phyloP scores from a whole-genome alignment of 441 rosid species.

The Dalechampia spathulata region DNA sequence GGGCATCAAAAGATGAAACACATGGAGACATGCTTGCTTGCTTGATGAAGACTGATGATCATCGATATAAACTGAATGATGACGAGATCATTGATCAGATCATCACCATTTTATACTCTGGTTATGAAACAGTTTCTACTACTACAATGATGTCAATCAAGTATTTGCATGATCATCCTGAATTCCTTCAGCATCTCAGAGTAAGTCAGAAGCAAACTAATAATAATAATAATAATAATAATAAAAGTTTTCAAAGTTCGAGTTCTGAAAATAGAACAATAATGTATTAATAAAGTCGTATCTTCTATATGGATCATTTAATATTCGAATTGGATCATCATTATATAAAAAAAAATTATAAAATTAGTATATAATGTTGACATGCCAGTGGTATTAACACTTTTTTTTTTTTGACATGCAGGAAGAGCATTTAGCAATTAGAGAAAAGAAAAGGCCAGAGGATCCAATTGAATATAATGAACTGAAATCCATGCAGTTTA shows the following conservation, averaged over 20 bases:
- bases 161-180: conserved; percentile 79
- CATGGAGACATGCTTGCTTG: conserved; percentile 66
- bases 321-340: too few relatives aligned
- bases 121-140: conserved; percentile 88
- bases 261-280: too few relatives aligned
- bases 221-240: too few relatives aligned
- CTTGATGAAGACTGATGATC: conserved; percentile 56
- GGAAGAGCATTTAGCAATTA: conserved; percentile 64
- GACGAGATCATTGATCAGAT: conserved; percentile 83
- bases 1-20: conserved; percentile 33
- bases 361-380: too few relatives aligned
- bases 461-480: conserved; percentile 61
- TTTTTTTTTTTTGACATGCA: conserved; percentile 13
- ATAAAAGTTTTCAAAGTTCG: too few relatives aligned
- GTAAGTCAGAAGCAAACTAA: too few relatives aligned
- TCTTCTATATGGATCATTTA: too few relatives aligned
- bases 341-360: not conserved
- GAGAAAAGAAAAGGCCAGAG: conserved; percentile 50
- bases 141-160: conserved; percentile 93
- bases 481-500: conserved; percentile 67
- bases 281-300: too few relatives aligned
- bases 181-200: conserved; percentile 62
- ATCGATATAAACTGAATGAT: conserved; percentile 38
- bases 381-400: too few relatives aligned
- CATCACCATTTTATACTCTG: conserved; percentile 77